Conservation (phyloP, 2,329 filamentous ascomycete genomes). For the Zopfia rhizophila region DNA sequence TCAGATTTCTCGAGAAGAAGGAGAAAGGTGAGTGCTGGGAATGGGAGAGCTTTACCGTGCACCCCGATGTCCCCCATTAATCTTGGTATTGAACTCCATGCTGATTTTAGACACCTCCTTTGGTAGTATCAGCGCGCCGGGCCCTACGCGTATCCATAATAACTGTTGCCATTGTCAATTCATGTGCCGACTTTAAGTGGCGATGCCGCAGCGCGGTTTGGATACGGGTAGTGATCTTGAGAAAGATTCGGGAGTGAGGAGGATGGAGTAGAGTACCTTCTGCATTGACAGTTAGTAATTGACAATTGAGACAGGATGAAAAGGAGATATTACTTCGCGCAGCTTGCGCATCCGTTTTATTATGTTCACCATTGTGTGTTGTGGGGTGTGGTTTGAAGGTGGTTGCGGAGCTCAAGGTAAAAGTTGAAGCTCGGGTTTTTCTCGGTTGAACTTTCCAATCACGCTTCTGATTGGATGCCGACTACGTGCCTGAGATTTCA, state of each 20-base stretch:
- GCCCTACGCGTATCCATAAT: constrained; percentile 78
- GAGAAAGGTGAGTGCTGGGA: constrained; percentile 46
- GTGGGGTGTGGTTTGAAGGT: constrained; percentile 26
- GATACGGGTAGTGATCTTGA: too few relatives aligned
- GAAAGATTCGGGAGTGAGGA: constrained; percentile 30
- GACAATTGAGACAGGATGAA: constrained; percentile 1
- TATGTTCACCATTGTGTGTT: constrained; percentile 65
- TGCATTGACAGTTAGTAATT: constrained; percentile 35
- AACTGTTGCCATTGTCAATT: constrained; percentile 64
- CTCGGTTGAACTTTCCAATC: too few relatives aligned
- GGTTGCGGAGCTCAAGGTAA: constrained; percentile 36
- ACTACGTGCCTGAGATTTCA: too few relatives aligned
- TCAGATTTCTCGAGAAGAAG: too few relatives aligned
- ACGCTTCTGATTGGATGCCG: too few relatives aligned
- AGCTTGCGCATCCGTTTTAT: constrained; percentile 78
- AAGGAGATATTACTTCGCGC: constrained; percentile 68
- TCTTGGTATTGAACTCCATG: constrained; percentile 73
- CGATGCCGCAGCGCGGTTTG: background rate
- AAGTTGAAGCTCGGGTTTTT: too few relatives aligned
- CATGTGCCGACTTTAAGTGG: background rate
- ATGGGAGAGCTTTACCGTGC: constrained; percentile 66
- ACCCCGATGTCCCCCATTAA: constrained; percentile 75
- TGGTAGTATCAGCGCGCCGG: constrained; percentile 84
- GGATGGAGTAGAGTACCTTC: constrained; percentile 42
- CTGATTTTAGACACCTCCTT: constrained; percentile 79